Evolutionary conservation across 768 basidiomycete genomes (phyloP).

Genomic region (Tephrocybe sp.): DNA sequence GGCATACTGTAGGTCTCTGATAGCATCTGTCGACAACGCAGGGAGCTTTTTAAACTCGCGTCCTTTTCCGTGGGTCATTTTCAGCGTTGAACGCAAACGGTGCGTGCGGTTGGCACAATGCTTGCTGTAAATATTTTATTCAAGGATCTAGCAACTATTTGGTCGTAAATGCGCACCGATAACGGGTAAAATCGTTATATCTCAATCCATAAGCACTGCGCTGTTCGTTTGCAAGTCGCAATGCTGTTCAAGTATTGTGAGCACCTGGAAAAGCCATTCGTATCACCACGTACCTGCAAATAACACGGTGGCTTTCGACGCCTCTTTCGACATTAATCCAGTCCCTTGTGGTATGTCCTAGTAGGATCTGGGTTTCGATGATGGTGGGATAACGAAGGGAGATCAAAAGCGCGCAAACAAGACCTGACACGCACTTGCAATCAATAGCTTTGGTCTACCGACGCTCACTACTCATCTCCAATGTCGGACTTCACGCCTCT

Average conservation of each 20-base stretch:
- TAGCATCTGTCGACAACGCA: slow-evolving; percentile 57
- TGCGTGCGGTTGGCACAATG: slow-evolving; percentile 92
- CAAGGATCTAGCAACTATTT: neutral
- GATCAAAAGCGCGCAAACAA: slow-evolving; percentile 9
- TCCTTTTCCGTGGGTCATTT: slow-evolving; percentile 85
- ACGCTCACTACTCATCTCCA: neutral
- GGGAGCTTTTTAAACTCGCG: slow-evolving; percentile 87
- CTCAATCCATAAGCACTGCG: slow-evolving; percentile 88
- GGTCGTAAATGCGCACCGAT: slow-evolving; percentile 51
- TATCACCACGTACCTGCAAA: slow-evolving; percentile 34
- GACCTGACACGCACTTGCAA: slow-evolving; percentile 3
- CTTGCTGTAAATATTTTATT: slow-evolving; percentile 47
- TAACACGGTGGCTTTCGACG: slow-evolving; percentile 19
- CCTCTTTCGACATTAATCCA: slow-evolving; percentile 27
- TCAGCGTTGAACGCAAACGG: slow-evolving; percentile 78
- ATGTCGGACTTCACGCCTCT: slow-evolving; percentile 58
- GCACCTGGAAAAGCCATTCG: neutral
- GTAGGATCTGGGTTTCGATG: slow-evolving; percentile 7
- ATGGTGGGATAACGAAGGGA: slow-evolving; percentile 9
- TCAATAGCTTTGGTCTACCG: neutral
- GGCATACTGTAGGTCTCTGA: slow-evolving; percentile 83
- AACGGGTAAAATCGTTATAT: slow-evolving; percentile 84
- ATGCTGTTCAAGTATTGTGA: slow-evolving; percentile 43
- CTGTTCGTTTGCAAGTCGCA: slow-evolving; percentile 84
- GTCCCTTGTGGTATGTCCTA: slow-evolving; percentile 12